phyloP scores from a whole-genome alignment of 1,284 basidiomycete genomes.

The Boletellus dicymbophilus region DNA sequence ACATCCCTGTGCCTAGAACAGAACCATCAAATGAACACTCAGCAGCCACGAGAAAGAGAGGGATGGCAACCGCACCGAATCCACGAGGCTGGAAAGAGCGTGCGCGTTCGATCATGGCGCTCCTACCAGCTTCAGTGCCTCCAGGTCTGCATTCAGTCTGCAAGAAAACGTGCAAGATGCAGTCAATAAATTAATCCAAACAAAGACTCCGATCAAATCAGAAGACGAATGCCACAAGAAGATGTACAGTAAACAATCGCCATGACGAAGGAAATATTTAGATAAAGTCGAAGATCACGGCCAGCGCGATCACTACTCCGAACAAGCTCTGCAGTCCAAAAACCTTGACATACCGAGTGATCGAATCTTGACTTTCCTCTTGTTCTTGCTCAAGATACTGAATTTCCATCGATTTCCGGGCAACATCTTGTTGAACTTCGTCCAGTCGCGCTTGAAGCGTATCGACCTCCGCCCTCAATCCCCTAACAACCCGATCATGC shows the following conservation, averaged over 20 bases:
- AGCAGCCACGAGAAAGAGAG: slow-evolving; percentile 24
- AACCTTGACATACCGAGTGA: slow-evolving; percentile 73
- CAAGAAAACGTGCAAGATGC: slow-evolving; percentile 24
- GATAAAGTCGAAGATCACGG: slow-evolving; percentile 55
- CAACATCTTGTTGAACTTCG: slow-evolving; percentile 61
- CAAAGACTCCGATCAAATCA: slow-evolving; percentile 13
- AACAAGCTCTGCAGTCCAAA: slow-evolving; percentile 61
- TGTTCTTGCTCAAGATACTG: slow-evolving; percentile 75
- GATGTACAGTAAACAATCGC: slow-evolving; percentile 22
- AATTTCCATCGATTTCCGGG: slow-evolving; percentile 76
- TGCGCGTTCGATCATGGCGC: slow-evolving; percentile 18
- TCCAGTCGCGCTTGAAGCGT: slow-evolving; percentile 52
- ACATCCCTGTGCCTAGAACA: slow-evolving; percentile 6
- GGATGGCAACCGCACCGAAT: slow-evolving; percentile 30
- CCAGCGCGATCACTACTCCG: slow-evolving; percentile 54
- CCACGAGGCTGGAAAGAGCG: slow-evolving; percentile 30
- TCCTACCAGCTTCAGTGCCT: slow-evolving; percentile 36
- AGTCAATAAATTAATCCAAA: slow-evolving; percentile 40
- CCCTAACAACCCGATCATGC: slow-evolving; percentile 64
- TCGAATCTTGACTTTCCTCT: slow-evolving; percentile 71
- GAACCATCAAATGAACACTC: slow-evolving; percentile 15
- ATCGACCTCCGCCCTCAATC: slow-evolving; percentile 62
- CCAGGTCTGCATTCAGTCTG: slow-evolving; percentile 70
- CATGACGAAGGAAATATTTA: slow-evolving; percentile 30
- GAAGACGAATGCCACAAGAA: slow-evolving; percentile 15